These are phyloP conservation scores for Pleurotus tuber-regium DNA, from an alignment of 768 basidiomycete species.

Conservation along the genomic window DNA sequence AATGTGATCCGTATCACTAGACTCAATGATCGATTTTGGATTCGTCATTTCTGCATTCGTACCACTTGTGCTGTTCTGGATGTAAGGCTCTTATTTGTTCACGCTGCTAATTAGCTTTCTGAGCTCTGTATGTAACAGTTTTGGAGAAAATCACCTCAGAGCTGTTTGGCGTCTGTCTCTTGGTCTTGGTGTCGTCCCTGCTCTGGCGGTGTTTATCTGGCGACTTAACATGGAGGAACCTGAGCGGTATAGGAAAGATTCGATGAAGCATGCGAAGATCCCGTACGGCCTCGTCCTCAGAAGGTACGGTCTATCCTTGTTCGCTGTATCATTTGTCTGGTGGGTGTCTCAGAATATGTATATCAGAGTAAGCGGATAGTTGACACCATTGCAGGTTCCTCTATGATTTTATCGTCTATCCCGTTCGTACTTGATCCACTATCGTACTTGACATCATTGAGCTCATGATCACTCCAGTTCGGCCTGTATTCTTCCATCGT, in stretches of 20 bases:
- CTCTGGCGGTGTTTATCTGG: constrained; percentile 81
- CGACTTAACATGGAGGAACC: constrained; percentile 85
- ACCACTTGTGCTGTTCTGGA: constrained; percentile 86
- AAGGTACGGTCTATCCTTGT: constrained; percentile 75
- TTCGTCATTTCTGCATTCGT: constrained; percentile 81
- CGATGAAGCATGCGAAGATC: constrained; percentile 72
- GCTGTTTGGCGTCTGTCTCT: constrained; percentile 88
- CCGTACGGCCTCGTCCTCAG: constrained; percentile 76
- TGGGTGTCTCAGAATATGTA: constrained; percentile 22
- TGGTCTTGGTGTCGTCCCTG: constrained; percentile 81
- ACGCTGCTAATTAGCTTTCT: background rate
- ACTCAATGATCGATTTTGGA: constrained; percentile 83
- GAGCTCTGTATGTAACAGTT: constrained; percentile 38
- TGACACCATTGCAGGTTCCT: constrained; percentile 50
- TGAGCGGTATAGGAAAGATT: constrained; percentile 65
- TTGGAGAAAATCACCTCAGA: constrained; percentile 74
- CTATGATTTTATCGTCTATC: constrained; percentile 79
- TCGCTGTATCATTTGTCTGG: constrained; percentile 79
- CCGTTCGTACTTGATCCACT: constrained; percentile 39
- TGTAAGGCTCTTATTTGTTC: constrained; percentile 42
- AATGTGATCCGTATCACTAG: constrained; percentile 33
- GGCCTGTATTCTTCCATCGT: constrained; percentile 80
- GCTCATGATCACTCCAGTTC: constrained; percentile 44
- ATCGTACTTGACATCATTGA: constrained; percentile 3
- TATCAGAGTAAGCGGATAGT: background rate